Percentiles rank a stretch among this genome's conserved stretches.
Conservation (phyloP, 2,329 filamentous ascomycete species). For the Aspergillus pseudoviridinutans region DNA sequence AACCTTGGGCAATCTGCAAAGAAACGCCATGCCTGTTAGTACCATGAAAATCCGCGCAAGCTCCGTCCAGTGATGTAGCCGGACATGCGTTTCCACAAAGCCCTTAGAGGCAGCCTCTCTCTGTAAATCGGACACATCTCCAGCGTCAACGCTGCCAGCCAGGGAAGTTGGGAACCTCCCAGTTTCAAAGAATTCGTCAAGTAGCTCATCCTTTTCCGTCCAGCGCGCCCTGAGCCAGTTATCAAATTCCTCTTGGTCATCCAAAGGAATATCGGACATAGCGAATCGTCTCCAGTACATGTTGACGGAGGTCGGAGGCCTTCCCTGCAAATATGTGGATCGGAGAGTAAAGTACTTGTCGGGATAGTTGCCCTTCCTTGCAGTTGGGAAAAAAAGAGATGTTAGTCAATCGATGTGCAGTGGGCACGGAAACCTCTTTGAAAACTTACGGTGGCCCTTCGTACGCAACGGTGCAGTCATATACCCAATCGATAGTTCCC, state of each 20-base stretch:
- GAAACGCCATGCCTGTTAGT: constrained; percentile 29
- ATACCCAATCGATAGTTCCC: constrained; percentile 60
- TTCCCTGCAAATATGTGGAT: constrained; percentile 83
- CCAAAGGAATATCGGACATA: constrained; percentile 73
- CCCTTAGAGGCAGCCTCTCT: constrained; percentile 32
- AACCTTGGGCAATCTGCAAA: constrained; percentile 28
- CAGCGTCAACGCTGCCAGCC: constrained; percentile 46
- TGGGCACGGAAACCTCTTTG: neutral
- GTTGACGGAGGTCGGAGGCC: constrained; percentile 90
- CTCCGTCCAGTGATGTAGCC: constrained; percentile 41
- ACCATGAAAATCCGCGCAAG: constrained; percentile 43
- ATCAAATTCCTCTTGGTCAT: constrained; percentile 71
- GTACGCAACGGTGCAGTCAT: constrained; percentile 87
- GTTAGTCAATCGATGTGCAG: constrained; percentile 1
- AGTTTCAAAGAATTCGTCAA: constrained; percentile 75
- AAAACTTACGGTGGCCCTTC: constrained; percentile 80
- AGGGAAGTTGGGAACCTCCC: constrained; percentile 74
- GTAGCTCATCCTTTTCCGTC: constrained; percentile 85
- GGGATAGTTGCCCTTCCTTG: constrained; percentile 73
- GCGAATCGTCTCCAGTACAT: constrained; percentile 92
- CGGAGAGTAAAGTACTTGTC: constrained; percentile 84
- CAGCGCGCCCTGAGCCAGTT: constrained; percentile 80
- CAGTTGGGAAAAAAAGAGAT: neutral
- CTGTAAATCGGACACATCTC: constrained; percentile 33
- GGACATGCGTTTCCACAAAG: constrained; percentile 43